Conservation (phyloP, 2,329 filamentous ascomycete genomes). For the Teratosphaeria zuluensis region DNA sequence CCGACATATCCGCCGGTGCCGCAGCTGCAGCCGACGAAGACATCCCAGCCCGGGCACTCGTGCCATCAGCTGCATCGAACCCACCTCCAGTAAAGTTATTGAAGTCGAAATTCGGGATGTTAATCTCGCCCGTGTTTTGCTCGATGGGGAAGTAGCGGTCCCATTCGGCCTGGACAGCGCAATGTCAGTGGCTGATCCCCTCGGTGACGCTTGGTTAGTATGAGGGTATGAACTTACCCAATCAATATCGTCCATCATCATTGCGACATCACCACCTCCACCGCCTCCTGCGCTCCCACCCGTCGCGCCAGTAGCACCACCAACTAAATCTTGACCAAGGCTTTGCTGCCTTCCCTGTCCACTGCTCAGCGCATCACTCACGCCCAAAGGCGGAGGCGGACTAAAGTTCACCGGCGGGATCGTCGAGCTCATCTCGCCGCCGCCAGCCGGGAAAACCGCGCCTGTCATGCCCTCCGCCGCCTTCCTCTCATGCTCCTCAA, state of each 20-base stretch:
- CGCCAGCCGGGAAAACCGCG: not conserved
- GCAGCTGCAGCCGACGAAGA: not conserved
- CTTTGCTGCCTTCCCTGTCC: not conserved
- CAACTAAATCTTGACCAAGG: not conserved
- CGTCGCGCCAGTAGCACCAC: not conserved
- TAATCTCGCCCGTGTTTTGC: slow-evolving; percentile 25
- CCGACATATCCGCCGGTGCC: slow-evolving; percentile 4
- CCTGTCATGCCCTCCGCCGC: not conserved
- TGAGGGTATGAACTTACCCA: slow-evolving; percentile 45
- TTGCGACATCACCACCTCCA: slow-evolving; percentile 16
- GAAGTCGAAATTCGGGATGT: slow-evolving; percentile 26
- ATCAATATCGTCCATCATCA: slow-evolving; percentile 47
- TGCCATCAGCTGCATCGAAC: not conserved
- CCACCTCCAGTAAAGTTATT: slow-evolving; percentile 20
- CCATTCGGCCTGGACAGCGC: slow-evolving; percentile 33
- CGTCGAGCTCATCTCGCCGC: not conserved
- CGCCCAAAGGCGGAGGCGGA: slow-evolving; percentile 11
- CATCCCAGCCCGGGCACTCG: not conserved
- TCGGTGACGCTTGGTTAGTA: not conserved
- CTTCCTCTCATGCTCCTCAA: not conserved
- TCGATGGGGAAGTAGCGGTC: slow-evolving; percentile 34
- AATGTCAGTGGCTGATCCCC: not conserved
- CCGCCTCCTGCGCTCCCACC: not conserved
- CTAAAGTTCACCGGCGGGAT: slow-evolving; percentile 17
- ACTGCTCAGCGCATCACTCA: not conserved